Conservation (phyloP, 306 rosid species). For the Prunus mongolica region DNA sequence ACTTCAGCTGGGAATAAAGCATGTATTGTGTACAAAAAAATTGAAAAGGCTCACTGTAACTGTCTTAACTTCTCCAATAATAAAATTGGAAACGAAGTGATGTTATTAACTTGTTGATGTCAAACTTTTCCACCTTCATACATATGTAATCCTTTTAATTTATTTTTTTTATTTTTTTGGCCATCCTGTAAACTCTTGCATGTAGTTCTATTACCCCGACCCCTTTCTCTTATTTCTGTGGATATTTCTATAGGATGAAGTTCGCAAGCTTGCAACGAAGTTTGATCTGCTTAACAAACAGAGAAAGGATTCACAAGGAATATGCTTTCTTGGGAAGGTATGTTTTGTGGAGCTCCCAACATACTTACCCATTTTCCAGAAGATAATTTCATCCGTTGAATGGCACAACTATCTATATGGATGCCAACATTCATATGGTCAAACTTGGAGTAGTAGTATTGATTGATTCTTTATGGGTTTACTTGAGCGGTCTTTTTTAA, state of each 20-base stretch:
- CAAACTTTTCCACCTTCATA: neutral
- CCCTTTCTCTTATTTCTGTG: constrained; percentile 11
- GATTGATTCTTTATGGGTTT: neutral
- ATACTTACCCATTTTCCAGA: neutral
- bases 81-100: neutral
- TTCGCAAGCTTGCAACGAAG: constrained; percentile 73
- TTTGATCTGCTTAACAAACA: constrained; percentile 86
- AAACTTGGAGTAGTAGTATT: neutral
- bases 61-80: neutral
- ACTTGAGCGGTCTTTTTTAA: constrained; percentile 6
- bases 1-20: neutral
- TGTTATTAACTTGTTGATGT: neutral
- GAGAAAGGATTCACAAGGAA: constrained; percentile 97
- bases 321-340: constrained; percentile 98
- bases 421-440: constrained; percentile 1
- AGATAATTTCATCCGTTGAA: neutral
- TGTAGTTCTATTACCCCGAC: neutral
- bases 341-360: neutral
- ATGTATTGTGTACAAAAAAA: neutral
- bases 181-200: neutral
- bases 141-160: neutral
- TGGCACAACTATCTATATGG: constrained; percentile 3
- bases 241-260: constrained; percentile 64
- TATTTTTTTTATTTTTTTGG: neutral
- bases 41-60: neutral